Evolutionary conservation across 257 asterid species (phyloP).

Genomic region (Orobanche coerulescens): DNA sequence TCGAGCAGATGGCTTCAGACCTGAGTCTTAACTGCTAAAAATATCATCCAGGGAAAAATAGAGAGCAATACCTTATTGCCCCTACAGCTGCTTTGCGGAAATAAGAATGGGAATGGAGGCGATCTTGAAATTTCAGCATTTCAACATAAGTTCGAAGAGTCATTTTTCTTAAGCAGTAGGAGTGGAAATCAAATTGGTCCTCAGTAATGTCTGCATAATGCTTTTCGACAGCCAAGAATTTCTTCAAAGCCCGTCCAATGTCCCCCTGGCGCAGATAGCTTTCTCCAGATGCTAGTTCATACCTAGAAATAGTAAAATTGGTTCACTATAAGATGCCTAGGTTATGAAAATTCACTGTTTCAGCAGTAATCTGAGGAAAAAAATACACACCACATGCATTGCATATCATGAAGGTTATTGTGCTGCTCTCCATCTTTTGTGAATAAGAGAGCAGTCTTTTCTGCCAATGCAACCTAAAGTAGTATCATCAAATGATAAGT

Average conservation of each 20-base stretch:
- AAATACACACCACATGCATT: slow-evolving; percentile 93
- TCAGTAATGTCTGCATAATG: slow-evolving; percentile 93
- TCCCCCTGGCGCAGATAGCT: slow-evolving; percentile 93
- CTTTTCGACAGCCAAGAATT: slow-evolving; percentile 93
- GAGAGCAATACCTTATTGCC: slow-evolving; percentile 55
- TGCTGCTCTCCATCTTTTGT: slow-evolving; percentile 99
- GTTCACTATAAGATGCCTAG: slow-evolving; percentile 10
- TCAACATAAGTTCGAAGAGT: slow-evolving; percentile 86
- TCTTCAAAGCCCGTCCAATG: slow-evolving; percentile 95
- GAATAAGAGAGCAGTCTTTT: slow-evolving; percentile 85
- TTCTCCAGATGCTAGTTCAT: slow-evolving; percentile 93
- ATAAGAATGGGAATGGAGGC: slow-evolving; percentile 85
- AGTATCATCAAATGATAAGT: slow-evolving; percentile 13
- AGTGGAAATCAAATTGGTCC: slow-evolving; percentile 96
- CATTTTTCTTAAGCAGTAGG: slow-evolving; percentile 97
- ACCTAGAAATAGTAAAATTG: slow-evolving; percentile 36
- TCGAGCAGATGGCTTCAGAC: slow-evolving; percentile 7
- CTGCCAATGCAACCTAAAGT: slow-evolving; percentile 77
- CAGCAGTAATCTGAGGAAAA: slow-evolving; percentile 12
- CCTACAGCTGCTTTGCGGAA: slow-evolving; percentile 93
- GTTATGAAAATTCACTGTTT: background rate
- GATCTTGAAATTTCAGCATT: slow-evolving; percentile 91
- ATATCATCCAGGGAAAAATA: background rate
- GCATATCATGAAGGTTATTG: slow-evolving; percentile 95
- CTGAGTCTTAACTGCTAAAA: slow-evolving; percentile 6